These are phyloP conservation scores for Boletus barrowsii DNA, from an alignment of 768 basidiomycete genomes.

Conservation along the genomic window DNA sequence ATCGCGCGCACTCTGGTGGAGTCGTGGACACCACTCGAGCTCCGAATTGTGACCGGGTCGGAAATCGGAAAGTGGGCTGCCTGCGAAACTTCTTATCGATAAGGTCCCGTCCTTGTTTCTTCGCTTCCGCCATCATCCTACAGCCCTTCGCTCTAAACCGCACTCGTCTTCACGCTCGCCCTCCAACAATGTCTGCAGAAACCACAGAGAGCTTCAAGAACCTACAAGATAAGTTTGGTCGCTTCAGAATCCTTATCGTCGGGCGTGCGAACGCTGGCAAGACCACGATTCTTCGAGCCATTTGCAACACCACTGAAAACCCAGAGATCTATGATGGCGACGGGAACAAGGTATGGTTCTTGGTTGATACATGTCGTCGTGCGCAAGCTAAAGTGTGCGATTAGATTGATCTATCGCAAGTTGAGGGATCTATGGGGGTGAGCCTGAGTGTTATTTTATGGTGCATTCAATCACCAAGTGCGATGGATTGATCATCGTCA, in stretches of 20 bases:
- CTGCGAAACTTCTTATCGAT: too few relatives aligned
- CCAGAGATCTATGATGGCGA: slow-evolving; percentile 6
- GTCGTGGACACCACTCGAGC: too few relatives aligned
- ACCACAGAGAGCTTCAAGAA: neutral
- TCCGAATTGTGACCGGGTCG: too few relatives aligned
- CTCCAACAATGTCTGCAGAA: neutral
- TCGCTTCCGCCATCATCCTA: too few relatives aligned
- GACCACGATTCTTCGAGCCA: slow-evolving; percentile 2
- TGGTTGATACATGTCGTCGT: neutral
- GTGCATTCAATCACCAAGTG: neutral
- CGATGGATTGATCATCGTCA: neutral
- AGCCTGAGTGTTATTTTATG: neutral
- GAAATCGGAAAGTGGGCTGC: too few relatives aligned
- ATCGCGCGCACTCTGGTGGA: too few relatives aligned
- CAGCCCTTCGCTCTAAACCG: too few relatives aligned
- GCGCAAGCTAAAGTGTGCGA: neutral
- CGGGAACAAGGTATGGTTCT: neutral
- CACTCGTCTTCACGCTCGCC: too few relatives aligned
- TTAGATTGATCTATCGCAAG: slow-evolving; percentile 2
- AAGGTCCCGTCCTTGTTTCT: too few relatives aligned
- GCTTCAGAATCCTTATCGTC: neutral
- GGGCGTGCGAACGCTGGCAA: slow-evolving; percentile 8
- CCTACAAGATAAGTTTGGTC: neutral
- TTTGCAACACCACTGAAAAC: slow-evolving; percentile 1
- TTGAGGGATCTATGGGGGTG: neutral